Percentiles rank a stretch among this genome's conserved stretches.
Evolutionary conservation across 1,139 yeast species (phyloP).

Genomic region (Suhomyces guaymorum): DNA sequence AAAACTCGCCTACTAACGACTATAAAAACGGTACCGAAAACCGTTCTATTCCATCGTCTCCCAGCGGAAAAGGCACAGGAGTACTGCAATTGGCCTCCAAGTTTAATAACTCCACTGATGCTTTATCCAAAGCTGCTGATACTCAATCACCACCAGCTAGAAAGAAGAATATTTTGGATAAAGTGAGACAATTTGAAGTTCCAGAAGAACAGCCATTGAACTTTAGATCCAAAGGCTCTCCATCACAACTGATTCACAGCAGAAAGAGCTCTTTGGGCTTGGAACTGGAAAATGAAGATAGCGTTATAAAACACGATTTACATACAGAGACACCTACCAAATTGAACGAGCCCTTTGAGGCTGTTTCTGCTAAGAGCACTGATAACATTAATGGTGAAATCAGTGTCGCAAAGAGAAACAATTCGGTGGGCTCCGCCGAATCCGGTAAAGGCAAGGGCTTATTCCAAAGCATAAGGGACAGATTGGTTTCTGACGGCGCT

Average conservation of each 20-base stretch:
- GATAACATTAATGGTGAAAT: slow-evolving; percentile 15
- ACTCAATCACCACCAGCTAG: slow-evolving; percentile 20
- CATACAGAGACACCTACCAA: slow-evolving; percentile 4
- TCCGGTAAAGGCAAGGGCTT: slow-evolving; percentile 32
- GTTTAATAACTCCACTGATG: slow-evolving; percentile 15
- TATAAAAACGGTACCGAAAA: too few species aligned
- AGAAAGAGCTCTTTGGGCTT: slow-evolving; percentile 8
- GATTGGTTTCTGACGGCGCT: slow-evolving; percentile 24
- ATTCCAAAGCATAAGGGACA: slow-evolving; percentile 38
- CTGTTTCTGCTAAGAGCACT: slow-evolving; percentile 8
- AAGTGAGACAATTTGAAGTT: slow-evolving; percentile 42
- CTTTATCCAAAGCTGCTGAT: slow-evolving; percentile 12
- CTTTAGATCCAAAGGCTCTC: slow-evolving; percentile 3
- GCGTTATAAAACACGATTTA: slow-evolving; percentile 8
- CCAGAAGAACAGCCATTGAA: slow-evolving; percentile 18
- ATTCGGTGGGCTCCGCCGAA: slow-evolving; percentile 8
- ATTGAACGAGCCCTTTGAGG: slow-evolving; percentile 23
- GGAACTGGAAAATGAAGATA: slow-evolving; percentile 10
- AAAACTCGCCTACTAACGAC: slow-evolving; percentile 10
- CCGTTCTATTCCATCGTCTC: slow-evolving; percentile 14
- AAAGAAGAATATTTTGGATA: slow-evolving; percentile 34
- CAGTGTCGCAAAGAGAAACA: slow-evolving; percentile 4
- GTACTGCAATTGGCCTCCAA: slow-evolving; percentile 17
- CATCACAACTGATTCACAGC: slow-evolving; percentile 11
- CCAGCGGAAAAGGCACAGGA: slow-evolving; percentile 15